These are phyloP conservation scores for Curvularia sp. DNA, from an alignment of 2,329 filamentous ascomycete species.

Conservation along the genomic window DNA sequence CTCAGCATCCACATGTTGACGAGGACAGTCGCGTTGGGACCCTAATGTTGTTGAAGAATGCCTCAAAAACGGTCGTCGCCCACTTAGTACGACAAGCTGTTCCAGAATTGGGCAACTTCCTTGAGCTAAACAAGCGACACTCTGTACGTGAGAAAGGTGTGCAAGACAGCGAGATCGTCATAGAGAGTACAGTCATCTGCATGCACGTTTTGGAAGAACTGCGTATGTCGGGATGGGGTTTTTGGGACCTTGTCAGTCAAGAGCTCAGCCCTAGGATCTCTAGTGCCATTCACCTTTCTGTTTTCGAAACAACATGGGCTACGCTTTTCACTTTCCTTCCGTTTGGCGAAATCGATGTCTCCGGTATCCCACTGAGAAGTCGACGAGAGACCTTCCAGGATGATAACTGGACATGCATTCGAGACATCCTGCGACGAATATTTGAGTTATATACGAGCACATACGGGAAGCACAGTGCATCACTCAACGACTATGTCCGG, in stretches of 20 bases:
- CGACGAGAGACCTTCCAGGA: conserved; percentile 49
- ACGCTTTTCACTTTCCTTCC: conserved; percentile 62
- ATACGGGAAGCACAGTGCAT: conserved; percentile 47
- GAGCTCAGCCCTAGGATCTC: conserved; percentile 34
- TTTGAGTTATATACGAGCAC: conserved; percentile 57
- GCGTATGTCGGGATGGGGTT: conserved; percentile 40
- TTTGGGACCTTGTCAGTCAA: conserved; percentile 55
- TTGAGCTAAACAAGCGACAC: conserved; percentile 54
- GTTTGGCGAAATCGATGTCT: conserved; percentile 59
- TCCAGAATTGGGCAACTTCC: conserved; percentile 51
- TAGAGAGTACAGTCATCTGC: conserved; percentile 58
- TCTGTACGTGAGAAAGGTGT: conserved; percentile 58
- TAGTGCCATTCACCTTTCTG: conserved; percentile 34
- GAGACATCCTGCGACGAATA: conserved; percentile 55
- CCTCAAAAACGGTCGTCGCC: conserved; percentile 48
- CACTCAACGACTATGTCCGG: conserved; percentile 64
- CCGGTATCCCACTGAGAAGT: conserved; percentile 55
- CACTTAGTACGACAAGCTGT: conserved; percentile 46
- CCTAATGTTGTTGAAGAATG: conserved; percentile 41
- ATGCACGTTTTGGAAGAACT: conserved; percentile 52
- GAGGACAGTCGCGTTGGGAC: conserved; percentile 24
- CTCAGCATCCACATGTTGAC: conserved; percentile 35
- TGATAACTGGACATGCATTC: conserved; percentile 61
- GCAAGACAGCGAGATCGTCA: conserved; percentile 50
- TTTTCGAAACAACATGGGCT: conserved; percentile 51